phyloP scores from a whole-genome alignment of 345 rosid species.

The Aurinia saxatilis region DNA sequence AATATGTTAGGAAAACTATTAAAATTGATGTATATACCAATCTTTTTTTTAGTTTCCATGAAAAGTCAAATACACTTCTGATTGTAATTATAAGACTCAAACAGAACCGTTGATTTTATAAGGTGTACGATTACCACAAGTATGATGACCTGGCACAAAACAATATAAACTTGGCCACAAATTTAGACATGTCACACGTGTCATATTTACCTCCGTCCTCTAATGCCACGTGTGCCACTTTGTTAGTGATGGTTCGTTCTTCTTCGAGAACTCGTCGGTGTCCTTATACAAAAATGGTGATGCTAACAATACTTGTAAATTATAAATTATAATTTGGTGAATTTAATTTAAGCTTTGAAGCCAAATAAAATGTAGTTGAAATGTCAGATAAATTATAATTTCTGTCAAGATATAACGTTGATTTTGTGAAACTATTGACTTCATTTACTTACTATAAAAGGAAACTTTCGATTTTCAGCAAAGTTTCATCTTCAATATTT shows the following conservation, averaged over 20 bases:
- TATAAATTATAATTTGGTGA: too few species aligned
- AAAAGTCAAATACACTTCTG: conserved; percentile 14
- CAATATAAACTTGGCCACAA: neutral
- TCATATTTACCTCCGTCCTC: neutral
- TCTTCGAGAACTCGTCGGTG: conserved; percentile 19
- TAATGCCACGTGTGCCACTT: neutral
- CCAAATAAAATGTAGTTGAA: neutral
- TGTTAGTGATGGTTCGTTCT: neutral
- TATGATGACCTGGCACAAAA: conserved; percentile 12
- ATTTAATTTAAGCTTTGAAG: neutral
- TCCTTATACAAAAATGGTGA: conserved; percentile 9
- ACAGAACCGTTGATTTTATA: neutral
- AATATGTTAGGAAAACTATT: neutral
- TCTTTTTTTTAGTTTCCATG: neutral
- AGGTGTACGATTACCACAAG: conserved; percentile 17
- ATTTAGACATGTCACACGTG: conserved; percentile 7
- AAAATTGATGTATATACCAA: conserved; percentile 1
- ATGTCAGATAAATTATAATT: too few species aligned
- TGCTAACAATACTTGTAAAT: too few species aligned
- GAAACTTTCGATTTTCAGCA: too few species aligned
- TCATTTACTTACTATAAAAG: too few species aligned
- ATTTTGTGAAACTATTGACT: neutral
- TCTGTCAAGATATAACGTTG: too few species aligned
- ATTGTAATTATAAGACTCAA: neutral
- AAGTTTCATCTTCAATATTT: too few species aligned